These are phyloP conservation scores for Tolypocladium pustulatum DNA, from an alignment of 2,329 filamentous ascomycete genomes.

Conservation along the genomic window DNA sequence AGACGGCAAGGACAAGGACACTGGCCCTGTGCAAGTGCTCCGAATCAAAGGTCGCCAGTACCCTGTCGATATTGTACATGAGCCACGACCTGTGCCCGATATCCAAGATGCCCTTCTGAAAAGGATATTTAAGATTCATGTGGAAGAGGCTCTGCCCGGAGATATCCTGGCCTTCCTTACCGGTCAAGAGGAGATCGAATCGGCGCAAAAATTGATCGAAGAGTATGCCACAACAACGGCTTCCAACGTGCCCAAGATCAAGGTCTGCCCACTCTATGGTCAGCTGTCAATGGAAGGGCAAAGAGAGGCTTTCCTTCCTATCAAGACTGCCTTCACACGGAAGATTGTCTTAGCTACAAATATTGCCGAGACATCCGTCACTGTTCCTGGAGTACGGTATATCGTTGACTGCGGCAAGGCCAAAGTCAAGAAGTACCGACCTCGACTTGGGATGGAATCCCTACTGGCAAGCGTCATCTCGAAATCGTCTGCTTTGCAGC, in stretches of 20 bases:
- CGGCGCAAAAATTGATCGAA: constrained; percentile 67
- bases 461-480: constrained; percentile 85
- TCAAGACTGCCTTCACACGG: constrained; percentile 60
- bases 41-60: constrained; percentile 81
- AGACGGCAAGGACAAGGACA: not conserved
- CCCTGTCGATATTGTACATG: constrained; percentile 69
- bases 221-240: constrained; percentile 66
- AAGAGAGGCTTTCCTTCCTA: constrained; percentile 72
- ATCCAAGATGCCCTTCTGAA: constrained; percentile 75
- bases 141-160: constrained; percentile 80
- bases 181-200: constrained; percentile 87
- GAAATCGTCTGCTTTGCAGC: constrained; percentile 84
- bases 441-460: constrained; percentile 78
- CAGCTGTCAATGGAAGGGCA: constrained; percentile 81
- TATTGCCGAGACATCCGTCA: constrained; percentile 97
- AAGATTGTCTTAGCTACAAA: constrained; percentile 93
- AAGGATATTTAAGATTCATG: constrained; percentile 76
- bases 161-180: constrained; percentile 89
- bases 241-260: constrained; percentile 61
- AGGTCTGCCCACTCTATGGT: constrained; percentile 75
- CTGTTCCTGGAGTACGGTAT: constrained; percentile 82
- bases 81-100: constrained; percentile 64
- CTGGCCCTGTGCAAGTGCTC: constrained; percentile 28
- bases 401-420: constrained; percentile 91
- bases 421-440: constrained; percentile 86